Base-by-base conservation (phyloP, 2,329 filamentous ascomycete species). In the Fusarium anthophilum region DNA sequence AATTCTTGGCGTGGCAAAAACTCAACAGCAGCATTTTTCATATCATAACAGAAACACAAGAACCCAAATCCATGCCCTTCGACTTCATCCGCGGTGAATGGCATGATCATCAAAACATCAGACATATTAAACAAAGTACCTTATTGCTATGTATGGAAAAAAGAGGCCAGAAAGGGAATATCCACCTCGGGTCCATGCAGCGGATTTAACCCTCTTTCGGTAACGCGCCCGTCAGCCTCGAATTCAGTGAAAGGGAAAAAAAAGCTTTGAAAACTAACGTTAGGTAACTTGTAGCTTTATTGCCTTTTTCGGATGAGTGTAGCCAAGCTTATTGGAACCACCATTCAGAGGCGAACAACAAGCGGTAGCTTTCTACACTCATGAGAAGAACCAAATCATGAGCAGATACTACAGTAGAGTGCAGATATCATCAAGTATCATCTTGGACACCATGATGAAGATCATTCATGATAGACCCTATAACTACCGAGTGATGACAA, bases 161-260 rank as follows among this genome's bases (percentile, higher is more conserved):
- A 45, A 35, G 30, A 32, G 35, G 28, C 28, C 22, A 26, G 47
- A 44, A 64, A 66, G 47, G 39, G 35, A 59, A 45, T 76, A 55
- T 63, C 67, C 71, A 59, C 71, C 53, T 66, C 63, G 58, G 62
- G 63, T 72, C 63, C 71, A 48, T 63, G 56, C 41, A n/a, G 35
- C 37, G 47, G 32, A 44, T 30, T 61, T 50, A 70, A 66, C 35
- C 58, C 59, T 45, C 55, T 53, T 43, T 58, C 39, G 69, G 56
- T 60, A 63, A 74, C 59, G 54, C 22, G 64, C 54, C 67, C 70
- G 72, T 77, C 74, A 77, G 75, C 75, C 75, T 77, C 75, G 60
- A 63, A 66, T 74, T 60, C 39, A 50, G 68, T 43, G 37, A 1
- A 17, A 35, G 13, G 22, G 24, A n/a, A 44, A 35, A 24, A 51